Evolutionary conservation across 805 yeast genomes (phyloP).

Genomic region (Vanderwaltozyma tropicalis): DNA sequence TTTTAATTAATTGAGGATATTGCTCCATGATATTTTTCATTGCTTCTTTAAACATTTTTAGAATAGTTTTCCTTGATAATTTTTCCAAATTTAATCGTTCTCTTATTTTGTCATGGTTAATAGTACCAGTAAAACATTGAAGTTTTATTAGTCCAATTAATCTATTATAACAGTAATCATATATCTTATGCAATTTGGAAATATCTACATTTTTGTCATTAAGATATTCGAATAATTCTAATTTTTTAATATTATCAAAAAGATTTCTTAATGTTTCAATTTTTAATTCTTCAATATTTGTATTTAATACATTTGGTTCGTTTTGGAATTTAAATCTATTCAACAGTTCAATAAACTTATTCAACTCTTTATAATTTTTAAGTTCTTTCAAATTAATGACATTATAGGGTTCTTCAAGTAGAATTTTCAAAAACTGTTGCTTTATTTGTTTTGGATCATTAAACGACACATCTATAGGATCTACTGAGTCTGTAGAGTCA

Average conservation of each 20-base stretch:
- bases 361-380: too few species aligned
- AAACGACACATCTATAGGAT: too few species aligned
- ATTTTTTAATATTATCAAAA: background rate
- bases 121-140: slow-evolving; percentile 8
- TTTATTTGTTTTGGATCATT: too few species aligned
- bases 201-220: background rate
- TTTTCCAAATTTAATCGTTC: slow-evolving; percentile 3
- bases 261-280: background rate
- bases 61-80: slow-evolving; percentile 6
- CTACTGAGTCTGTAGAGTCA: too few species aligned
- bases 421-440: too few species aligned
- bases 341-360: background rate
- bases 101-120: slow-evolving; percentile 5
- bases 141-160: slow-evolving; percentile 8
- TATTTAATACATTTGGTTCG: background rate
- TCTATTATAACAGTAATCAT: slow-evolving; percentile 7
- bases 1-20: slow-evolving; percentile 3
- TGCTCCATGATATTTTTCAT: slow-evolving; percentile 2
- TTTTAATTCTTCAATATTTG: background rate
- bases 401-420: too few species aligned
- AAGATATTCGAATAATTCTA: background rate
- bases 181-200: slow-evolving; percentile 5
- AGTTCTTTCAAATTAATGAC: too few species aligned
- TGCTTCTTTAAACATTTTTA: slow-evolving; percentile 9
- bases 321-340: background rate